Evolutionary conservation across 1,284 basidiomycete species (phyloP).

Genomic region (Ustilago shanxiensis): DNA sequence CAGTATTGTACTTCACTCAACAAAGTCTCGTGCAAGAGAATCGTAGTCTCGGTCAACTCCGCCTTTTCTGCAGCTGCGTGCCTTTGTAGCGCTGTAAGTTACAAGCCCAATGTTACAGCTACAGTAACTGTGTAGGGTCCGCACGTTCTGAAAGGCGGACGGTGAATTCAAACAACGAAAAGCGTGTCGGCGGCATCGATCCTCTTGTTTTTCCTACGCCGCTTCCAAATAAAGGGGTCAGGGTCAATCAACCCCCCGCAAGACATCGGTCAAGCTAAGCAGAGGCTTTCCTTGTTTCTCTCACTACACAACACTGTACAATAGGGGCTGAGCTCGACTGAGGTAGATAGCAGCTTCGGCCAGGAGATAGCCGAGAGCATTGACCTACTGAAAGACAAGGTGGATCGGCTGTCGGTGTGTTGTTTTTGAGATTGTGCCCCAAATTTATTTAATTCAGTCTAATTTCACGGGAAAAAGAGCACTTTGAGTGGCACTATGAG

Average conservation of each 20-base stretch:
- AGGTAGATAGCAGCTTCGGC: no score
- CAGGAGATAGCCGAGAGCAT: no score
- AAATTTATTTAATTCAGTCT: background rate
- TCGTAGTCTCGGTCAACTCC: background rate
- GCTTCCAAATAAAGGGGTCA: background rate
- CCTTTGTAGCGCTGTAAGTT: background rate
- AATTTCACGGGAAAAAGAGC: background rate
- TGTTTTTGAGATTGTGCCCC: background rate
- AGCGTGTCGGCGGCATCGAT: constrained; percentile 9
- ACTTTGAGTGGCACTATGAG: no score
- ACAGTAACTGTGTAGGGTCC: background rate
- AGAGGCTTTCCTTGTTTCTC: no score
- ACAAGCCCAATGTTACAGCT: no score
- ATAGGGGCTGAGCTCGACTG: no score
- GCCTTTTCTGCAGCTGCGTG: background rate
- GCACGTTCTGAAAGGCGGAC: constrained; percentile 2
- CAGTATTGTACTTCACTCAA: background rate
- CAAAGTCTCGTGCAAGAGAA: background rate
- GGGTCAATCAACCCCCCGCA: background rate
- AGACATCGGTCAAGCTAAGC: no score
- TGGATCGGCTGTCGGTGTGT: background rate
- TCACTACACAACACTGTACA: no score
- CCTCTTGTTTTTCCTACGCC: background rate
- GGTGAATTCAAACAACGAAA: constrained; percentile 3
- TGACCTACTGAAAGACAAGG: no score